Evolutionary conservation across 371 early-diverging fungal species (phyloP), one percentile per base, ranked within the genome.

Genomic region (Zancudomyces culisetae): DNA sequence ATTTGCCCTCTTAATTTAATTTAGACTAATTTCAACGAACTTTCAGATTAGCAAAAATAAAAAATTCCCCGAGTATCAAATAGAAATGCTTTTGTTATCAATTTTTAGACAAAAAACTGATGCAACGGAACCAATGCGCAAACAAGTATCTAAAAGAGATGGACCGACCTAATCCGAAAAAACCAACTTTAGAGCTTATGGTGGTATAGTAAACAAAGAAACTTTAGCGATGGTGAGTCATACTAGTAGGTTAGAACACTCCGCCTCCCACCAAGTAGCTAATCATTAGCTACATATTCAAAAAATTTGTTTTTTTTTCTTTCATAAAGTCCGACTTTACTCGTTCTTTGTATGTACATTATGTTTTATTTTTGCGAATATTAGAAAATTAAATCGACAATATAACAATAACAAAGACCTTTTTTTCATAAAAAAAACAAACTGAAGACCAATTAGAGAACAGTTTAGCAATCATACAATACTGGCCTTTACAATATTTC

Each of bases 351-450:
- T 10, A 43, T 8, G 21, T 13, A 13, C 45, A n/a, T 10, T 21
- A 43, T 19, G 13, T 13, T 4, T 8, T 43, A 21, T 43, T 20
- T 40, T 40, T 40, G 13, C 13, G 40, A 40, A 40, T 13, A 40
- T 13, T 13, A 13, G 13, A 40, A 40, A 40, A 13, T n/a, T 40
- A 13, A 13, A 40, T 13, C 13, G 40, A 13, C 40, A n/a, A 40
- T 40, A 40, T 4, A 29, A 12, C n/a, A 10, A 40, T 40, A 13
- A 40, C 29, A 15, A 47, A 23, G 10, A 21, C 26, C 10, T 23
- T 26, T 29, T 18, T 47, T 47, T 47, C 47, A 10, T 47, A n/a
- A n/a, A n/a, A n/a, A n/a, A n/a, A n/a, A n/a, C n/a, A 43, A 43
- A 8, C 29, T 49, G 19, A 49, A 49, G 28, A 10, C 29, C 40